These are phyloP conservation scores for Elaeis guineensis DNA, from an alignment of 176 grass and related monocot species.

Conservation along the genomic window DNA sequence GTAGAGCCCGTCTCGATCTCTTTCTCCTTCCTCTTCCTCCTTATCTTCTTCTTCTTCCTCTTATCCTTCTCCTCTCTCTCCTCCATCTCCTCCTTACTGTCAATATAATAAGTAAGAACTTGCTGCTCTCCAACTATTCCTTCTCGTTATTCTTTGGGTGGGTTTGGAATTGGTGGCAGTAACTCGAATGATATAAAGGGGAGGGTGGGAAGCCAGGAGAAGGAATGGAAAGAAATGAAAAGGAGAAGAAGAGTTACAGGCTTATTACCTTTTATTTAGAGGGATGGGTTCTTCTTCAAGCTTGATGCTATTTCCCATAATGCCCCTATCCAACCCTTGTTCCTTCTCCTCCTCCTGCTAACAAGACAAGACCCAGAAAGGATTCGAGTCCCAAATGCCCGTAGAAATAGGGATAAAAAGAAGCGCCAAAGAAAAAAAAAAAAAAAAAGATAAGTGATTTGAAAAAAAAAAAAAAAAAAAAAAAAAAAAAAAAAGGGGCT, in stretches of 20 bases:
- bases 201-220: too few species aligned
- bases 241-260: background rate
- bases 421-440: background rate
- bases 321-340: background rate
- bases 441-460: background rate
- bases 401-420: background rate
- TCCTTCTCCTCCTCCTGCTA: slow-evolving; percentile 16
- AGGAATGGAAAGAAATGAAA: too few species aligned
- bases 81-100: background rate
- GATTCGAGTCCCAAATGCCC: background rate
- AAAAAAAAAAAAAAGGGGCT: too few species aligned
- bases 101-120: too few species aligned
- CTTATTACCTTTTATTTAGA: background rate
- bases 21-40: slow-evolving; percentile 2
- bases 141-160: too few species aligned
- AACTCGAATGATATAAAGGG: too few species aligned
- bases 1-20: background rate
- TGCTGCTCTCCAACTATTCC: too few species aligned
- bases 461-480: too few species aligned
- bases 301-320: slow-evolving; percentile 1
- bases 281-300: background rate
- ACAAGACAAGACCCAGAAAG: background rate
- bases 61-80: background rate
- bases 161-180: too few species aligned
- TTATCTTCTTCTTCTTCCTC: background rate